Conservation (phyloP, 1,284 basidiomycete genomes). For the Cronartium ribicola region DNA sequence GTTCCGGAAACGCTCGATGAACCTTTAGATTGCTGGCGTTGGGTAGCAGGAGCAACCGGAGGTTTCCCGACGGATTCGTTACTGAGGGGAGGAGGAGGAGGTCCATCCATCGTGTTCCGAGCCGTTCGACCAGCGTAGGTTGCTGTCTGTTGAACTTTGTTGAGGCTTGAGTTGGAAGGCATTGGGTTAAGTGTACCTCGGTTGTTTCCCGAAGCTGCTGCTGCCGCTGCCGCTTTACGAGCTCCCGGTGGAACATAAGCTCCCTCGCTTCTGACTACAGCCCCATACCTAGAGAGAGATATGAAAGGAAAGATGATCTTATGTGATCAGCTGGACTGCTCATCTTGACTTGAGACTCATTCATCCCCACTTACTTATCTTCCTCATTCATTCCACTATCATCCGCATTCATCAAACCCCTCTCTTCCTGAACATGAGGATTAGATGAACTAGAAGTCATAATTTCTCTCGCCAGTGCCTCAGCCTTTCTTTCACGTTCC, state of each 20-base stretch:
- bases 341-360: not conserved
- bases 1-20: not conserved
- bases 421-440: constrained; percentile 84
- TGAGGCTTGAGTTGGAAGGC: constrained; percentile 36
- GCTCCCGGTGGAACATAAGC: constrained; percentile 91
- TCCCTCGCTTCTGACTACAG: constrained; percentile 77
- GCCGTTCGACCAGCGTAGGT: constrained; percentile 44
- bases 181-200: constrained; percentile 43
- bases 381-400: constrained; percentile 75
- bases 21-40: not conserved
- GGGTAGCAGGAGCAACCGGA: too few relatives aligned
- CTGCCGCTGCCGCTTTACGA: constrained; percentile 55
- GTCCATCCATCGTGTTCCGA: not conserved
- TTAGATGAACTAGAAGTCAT: constrained; percentile 61
- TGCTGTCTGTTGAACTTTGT: constrained; percentile 20
- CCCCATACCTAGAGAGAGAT: constrained; percentile 66
- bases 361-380: constrained; percentile 65
- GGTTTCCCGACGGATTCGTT: not conserved
- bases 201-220: constrained; percentile 46
- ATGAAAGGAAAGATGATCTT: constrained; percentile 39
- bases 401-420: constrained; percentile 62
- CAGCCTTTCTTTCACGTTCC: constrained; percentile 81
- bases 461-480: constrained; percentile 85
- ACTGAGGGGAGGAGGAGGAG: not conserved
- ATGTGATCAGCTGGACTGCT: constrained; percentile 18